phyloP scores from a whole-genome alignment of 2,329 filamentous ascomycete genomes.

The Myriangium duriaei region DNA sequence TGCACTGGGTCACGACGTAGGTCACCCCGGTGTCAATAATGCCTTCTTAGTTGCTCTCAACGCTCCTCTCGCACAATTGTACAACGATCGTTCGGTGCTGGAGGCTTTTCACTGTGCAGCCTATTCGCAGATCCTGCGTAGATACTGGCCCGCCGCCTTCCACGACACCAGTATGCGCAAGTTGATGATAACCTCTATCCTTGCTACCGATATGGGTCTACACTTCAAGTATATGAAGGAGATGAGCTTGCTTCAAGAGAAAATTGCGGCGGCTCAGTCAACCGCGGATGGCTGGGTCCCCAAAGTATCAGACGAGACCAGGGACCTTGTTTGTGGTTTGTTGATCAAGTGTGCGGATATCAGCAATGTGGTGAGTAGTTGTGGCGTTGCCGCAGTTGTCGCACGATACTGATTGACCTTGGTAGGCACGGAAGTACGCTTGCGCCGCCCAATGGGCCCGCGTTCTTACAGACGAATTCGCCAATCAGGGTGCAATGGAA shows the following conservation, averaged over 20 bases:
- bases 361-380: slow-evolving; percentile 74
- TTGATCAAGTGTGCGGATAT: slow-evolving; percentile 98
- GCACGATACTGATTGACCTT: slow-evolving; percentile 13
- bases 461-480: slow-evolving; percentile 90
- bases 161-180: slow-evolving; percentile 67
- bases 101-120: slow-evolving; percentile 97
- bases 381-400: background rate
- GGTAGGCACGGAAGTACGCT: slow-evolving; percentile 66
- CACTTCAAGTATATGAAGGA: slow-evolving; percentile 96
- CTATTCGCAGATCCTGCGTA: slow-evolving; percentile 86
- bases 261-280: slow-evolving; percentile 53
- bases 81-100: slow-evolving; percentile 92
- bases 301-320: slow-evolving; percentile 62
- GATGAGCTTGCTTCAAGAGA: slow-evolving; percentile 67
- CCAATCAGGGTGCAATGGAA: slow-evolving; percentile 87
- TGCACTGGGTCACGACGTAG: slow-evolving; percentile 96
- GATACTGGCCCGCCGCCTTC: slow-evolving; percentile 80
- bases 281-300: slow-evolving; percentile 61
- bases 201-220: slow-evolving; percentile 93
- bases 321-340: slow-evolving; percentile 72
- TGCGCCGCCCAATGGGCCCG: slow-evolving; percentile 81
- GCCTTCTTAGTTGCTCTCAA: slow-evolving; percentile 88
- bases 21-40: slow-evolving; percentile 96
- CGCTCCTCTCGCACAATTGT: slow-evolving; percentile 82
- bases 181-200: slow-evolving; percentile 92